Percentiles rank a stretch among this genome's conserved stretches.
These are phyloP conservation scores for Colletotrichum orchidophilum DNA, from an alignment of 2,329 filamentous ascomycete genomes.

Conservation along the genomic window DNA sequence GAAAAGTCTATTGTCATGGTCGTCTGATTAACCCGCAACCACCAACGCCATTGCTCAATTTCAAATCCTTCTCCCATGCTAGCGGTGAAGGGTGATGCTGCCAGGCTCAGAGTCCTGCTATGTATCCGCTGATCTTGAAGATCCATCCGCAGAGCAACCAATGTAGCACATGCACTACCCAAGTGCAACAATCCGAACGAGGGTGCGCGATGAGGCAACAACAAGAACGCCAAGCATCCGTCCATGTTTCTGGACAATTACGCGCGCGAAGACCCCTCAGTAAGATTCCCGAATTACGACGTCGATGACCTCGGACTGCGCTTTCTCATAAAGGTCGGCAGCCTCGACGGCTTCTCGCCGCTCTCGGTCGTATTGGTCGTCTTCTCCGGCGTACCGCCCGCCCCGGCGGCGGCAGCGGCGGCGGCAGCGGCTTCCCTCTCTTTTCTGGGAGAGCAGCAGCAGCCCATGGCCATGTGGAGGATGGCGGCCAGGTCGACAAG, in stretches of 20 bases:
- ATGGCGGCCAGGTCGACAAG: conserved; percentile 75
- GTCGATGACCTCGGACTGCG: conserved; percentile 30
- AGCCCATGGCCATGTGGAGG: conserved; percentile 80
- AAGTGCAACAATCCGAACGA: neutral
- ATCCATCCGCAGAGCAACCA: neutral
- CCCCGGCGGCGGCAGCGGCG: neutral
- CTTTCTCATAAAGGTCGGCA: conserved; percentile 33
- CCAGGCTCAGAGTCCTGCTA: too few species aligned
- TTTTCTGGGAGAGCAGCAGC: conserved; percentile 65
- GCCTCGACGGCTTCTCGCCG: conserved; percentile 26
- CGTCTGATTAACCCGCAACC: conserved; percentile 12
- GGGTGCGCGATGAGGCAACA: neutral
- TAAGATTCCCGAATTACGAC: neutral
- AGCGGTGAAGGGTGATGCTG: neutral
- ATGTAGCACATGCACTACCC: neutral
- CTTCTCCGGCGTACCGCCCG: conserved; percentile 18
- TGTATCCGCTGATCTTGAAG: neutral
- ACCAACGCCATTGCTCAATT: conserved; percentile 29
- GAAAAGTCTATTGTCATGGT: conserved; percentile 14
- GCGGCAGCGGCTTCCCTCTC: conserved; percentile 9
- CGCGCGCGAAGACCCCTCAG: neutral
- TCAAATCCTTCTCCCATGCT: neutral
- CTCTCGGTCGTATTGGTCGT: conserved; percentile 14
- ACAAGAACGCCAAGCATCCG: neutral
- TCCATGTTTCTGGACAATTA: neutral